Evolutionary conservation across 2,329 filamentous ascomycete species (phyloP).

Genomic region (Didymella pinodella): DNA sequence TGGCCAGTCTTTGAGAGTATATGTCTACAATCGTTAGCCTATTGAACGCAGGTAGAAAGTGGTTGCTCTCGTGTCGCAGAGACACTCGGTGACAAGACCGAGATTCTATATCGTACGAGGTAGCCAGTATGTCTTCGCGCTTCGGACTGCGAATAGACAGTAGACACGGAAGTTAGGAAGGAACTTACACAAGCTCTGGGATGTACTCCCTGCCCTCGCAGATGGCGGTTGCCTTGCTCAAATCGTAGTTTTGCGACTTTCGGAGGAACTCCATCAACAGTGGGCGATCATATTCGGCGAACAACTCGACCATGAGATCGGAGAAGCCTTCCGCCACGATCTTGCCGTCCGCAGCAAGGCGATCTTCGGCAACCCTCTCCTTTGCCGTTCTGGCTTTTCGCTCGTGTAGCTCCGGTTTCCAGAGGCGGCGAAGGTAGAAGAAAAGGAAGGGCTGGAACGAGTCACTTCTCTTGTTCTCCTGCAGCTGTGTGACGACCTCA

Average conservation of each 20-base stretch:
- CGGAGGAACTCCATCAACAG: conserved; percentile 89
- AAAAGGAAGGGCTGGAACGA: conserved; percentile 77
- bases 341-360: conserved; percentile 65
- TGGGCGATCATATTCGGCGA: conserved; percentile 80
- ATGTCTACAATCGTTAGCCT: conserved; percentile 58
- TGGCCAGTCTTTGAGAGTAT: conserved; percentile 94
- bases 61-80: no score
- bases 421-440: conserved; percentile 89
- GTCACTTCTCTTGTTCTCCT: conserved; percentile 61
- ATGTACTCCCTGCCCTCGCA: conserved; percentile 85
- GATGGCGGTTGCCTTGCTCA: conserved; percentile 77
- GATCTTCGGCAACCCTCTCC: conserved; percentile 50
- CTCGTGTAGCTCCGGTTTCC: conserved; percentile 74
- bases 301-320: conserved; percentile 84
- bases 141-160: background rate
- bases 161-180: no score
- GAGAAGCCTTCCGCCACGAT: conserved; percentile 84
- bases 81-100: no score
- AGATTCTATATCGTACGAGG: no score
- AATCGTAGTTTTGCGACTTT: conserved; percentile 84
- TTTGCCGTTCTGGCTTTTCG: conserved; percentile 47
- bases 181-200: conserved; percentile 78
- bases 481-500: conserved; percentile 80
- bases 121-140: no score
- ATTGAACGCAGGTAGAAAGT: no score